Evolutionary conservation across 140 eudicot species (phyloP), one percentile per base, ranked within the genome.

Genomic region (Ambrosia hybrid): DNA sequence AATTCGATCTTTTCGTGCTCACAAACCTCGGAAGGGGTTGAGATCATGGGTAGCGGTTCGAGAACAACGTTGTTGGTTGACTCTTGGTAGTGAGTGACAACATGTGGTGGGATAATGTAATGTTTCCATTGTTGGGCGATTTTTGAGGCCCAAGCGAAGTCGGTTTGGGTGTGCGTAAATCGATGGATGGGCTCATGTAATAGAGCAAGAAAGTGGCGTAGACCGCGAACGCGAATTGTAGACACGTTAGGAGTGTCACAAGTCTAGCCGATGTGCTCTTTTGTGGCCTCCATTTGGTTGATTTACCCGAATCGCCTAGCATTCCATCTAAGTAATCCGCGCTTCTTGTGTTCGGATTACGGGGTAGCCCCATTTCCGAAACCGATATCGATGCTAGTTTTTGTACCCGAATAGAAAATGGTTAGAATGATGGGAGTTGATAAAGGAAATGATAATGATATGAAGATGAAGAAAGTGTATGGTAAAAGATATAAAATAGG

Each of bases 1-100:
- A 93, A 93, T 65, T 93, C 99, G 14, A 93, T 93, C 79, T 84
- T 88, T 66, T 93, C 99, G 0, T 86, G 78, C 82, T 93, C 97
- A 56, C 99, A 93, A 58, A 90, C 94, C 11, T 84, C 83, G 0
- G 71, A 15, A 3, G 94, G 96, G 9, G 77, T 77, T 10, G 75
- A 6, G 77, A 76, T n/a, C 15, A 83, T 51, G 2, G 76, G 61
- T 67, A 79, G 87, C 0, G 79, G 46, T 46, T 69, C 78, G 21
- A 85, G 36, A 8, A 91, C 76, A 41, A 78, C 51, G 38, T 59
- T 87, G 5, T 81, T 77, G 0, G 79, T 9, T 7, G 86, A 17
- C 48, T 86, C 84, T 57, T 87, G 96, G 63, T 80, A 86, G 4
- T 83, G 84, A 70, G 73, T 87, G 4, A 90, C 85, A 4, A 78